Evolutionary conservation across 1,139 yeast species (phyloP), one percentile per base, ranked within the genome.

Genomic region (Taiozyma sp.): DNA sequence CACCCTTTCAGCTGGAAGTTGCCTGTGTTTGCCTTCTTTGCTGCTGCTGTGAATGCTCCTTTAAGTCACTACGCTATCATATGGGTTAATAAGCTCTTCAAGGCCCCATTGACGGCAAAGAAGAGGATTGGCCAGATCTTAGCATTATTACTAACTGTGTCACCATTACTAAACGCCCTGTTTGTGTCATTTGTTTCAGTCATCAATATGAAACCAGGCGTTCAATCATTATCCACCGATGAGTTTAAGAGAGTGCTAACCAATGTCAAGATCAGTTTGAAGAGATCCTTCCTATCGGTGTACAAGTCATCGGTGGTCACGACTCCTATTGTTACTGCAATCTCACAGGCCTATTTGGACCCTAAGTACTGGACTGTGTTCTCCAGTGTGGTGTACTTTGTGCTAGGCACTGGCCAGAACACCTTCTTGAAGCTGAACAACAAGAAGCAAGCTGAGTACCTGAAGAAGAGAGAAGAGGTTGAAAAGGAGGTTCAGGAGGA

Each of bases 341-440:
- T 86, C 50, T 96, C 96, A n/a, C 96, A 90, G 66, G 81, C 75
- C 52, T 86, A 78, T 63, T 65, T 90, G 34, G 78, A 81, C 19
- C 90, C 90, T 14, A 83, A 84, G 57, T 77, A 86, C 46, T 90
- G 97, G 97, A 90, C 88, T 9, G 89, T 89, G 2, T 87, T 87
- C 70, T 88, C 88, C 72, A 83, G 84, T 55, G 64, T 85, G 54
- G 83, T 89, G 43, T 87, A 83, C 61, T 89, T 89, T 63, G 66
- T 86, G 41, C 71, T 90, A 57, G 91, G 93, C 19, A 88, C 96
- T 5, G 80, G 80, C 60, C 93, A 89, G 68, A 90, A 90, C 67
- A 79, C 85, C 45, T 72, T 78, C 62, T 73, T 86, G 63, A 85
- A 86, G 72, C 64, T 70, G 60, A 71, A 70, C 51, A 72, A 69